Conservation (phyloP, 192 early-diverging fungal species). For the Coemansia sp. region DNA sequence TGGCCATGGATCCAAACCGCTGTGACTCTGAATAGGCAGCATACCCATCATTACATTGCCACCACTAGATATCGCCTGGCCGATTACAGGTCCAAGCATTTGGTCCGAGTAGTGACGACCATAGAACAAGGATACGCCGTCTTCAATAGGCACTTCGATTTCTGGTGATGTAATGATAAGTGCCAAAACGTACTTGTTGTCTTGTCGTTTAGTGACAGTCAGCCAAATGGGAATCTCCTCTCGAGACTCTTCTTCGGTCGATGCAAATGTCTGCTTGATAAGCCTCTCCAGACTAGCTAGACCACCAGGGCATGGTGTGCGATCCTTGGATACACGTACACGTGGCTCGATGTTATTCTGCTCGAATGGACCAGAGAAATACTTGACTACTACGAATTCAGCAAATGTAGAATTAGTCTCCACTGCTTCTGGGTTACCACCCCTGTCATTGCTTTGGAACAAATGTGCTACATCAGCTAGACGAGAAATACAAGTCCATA, state of each 20-base stretch:
- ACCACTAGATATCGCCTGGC: slow-evolving; percentile 16
- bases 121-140: slow-evolving; percentile 1
- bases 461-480: slow-evolving; percentile 14
- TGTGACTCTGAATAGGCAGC: slow-evolving; percentile 13
- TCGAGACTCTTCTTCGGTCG: slow-evolving; percentile 33
- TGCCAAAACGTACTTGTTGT: slow-evolving; percentile 33
- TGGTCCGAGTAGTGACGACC: slow-evolving; percentile 13
- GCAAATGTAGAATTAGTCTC: slow-evolving; percentile 12
- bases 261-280: slow-evolving; percentile 25
- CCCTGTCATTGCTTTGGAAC: neutral
- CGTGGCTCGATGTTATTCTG: slow-evolving; percentile 36
- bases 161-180: slow-evolving; percentile 27
- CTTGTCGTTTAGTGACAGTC: slow-evolving; percentile 13
- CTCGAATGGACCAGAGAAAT: slow-evolving; percentile 28
- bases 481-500: slow-evolving; percentile 48
- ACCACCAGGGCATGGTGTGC: slow-evolving; percentile 4
- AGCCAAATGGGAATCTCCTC: slow-evolving; percentile 42
- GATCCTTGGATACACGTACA: slow-evolving; percentile 30
- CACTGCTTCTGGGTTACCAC: neutral
- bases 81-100: neutral
- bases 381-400: slow-evolving; percentile 46
- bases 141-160: slow-evolving; percentile 1
- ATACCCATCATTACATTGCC: slow-evolving; percentile 4
- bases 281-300: slow-evolving; percentile 17
- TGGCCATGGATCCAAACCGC: slow-evolving; percentile 43